phyloP scores from a whole-genome alignment of 495 filamentous ascomycete species.

The Aspergillus homomorphus region DNA sequence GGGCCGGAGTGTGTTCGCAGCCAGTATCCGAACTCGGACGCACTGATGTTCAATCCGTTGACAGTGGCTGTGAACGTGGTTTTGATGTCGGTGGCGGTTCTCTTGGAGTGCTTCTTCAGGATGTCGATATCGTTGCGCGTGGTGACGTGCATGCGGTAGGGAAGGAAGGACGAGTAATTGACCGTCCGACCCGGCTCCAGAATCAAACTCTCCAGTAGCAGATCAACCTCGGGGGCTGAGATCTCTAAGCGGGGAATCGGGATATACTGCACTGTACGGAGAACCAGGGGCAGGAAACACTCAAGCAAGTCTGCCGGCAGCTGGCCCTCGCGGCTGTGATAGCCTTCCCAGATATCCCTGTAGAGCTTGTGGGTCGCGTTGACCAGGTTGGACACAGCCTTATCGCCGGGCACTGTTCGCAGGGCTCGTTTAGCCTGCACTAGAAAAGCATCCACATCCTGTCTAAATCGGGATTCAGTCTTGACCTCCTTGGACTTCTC shows the following conservation, averaged over 20 bases:
- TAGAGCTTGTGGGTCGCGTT: conserved; percentile 61
- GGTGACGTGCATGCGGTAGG: conserved; percentile 74
- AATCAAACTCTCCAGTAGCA: conserved; percentile 86
- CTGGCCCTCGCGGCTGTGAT: conserved; percentile 58
- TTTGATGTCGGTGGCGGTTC: conserved; percentile 61
- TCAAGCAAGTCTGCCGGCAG: conserved; percentile 71
- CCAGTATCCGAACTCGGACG: conserved; percentile 83
- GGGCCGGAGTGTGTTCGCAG: conserved; percentile 64
- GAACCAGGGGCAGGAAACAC: conserved; percentile 74
- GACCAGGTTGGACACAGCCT: conserved; percentile 64
- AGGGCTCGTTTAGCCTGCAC: conserved; percentile 65
- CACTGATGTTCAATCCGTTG: conserved; percentile 74
- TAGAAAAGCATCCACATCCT: conserved; percentile 72
- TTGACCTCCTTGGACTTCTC: conserved; percentile 62
- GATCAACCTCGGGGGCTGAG: conserved; percentile 75
- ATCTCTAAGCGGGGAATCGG: conserved; percentile 87
- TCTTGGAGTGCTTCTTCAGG: conserved; percentile 68
- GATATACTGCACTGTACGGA: conserved; percentile 75
- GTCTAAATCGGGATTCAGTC: conserved; percentile 60
- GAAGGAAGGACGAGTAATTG: conserved; percentile 85
- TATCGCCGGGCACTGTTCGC: conserved; percentile 63
- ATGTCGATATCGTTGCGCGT: conserved; percentile 85
- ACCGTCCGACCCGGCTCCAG: conserved; percentile 83
- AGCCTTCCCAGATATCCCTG: conserved; percentile 59
- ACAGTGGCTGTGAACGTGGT: conserved; percentile 72